phyloP scores from a whole-genome alignment of 2,329 filamentous ascomycete species.

The Trichoderma pleuroti region DNA sequence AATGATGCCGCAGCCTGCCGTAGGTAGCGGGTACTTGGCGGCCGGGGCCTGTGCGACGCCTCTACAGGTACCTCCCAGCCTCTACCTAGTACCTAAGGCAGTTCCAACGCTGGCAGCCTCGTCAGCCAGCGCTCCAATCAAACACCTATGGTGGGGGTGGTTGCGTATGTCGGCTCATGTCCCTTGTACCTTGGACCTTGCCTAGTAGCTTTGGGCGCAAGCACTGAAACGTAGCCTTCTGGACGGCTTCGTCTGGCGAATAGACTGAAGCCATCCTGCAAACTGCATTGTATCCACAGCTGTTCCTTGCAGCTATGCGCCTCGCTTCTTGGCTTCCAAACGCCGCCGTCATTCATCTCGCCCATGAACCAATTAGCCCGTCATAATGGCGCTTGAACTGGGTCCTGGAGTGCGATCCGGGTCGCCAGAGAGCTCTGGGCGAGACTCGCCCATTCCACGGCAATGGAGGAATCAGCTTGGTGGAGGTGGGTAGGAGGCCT shows the following conservation, averaged over 20 bases:
- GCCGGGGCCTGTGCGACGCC: not conserved
- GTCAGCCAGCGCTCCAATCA: conserved; percentile 6
- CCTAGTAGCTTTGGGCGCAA: not conserved
- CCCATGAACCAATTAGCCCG: conserved; percentile 23
- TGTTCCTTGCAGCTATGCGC: conserved; percentile 13
- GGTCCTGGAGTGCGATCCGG: conserved; percentile 53
- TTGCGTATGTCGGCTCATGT: not conserved
- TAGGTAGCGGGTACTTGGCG: not conserved
- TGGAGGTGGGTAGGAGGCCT: conserved; percentile 57
- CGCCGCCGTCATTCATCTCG: conserved; percentile 4
- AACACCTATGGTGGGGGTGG: conserved; percentile 13
- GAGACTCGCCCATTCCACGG: conserved; percentile 69
- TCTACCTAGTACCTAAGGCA: too few species aligned
- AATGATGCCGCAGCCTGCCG: not conserved
- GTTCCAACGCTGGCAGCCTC: not conserved
- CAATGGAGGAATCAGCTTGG: conserved; percentile 75
- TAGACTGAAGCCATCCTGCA: conserved; percentile 4
- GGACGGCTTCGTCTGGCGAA: conserved; percentile 10
- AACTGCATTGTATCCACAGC: not conserved
- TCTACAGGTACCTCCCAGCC: not conserved
- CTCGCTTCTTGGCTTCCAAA: conserved; percentile 1
- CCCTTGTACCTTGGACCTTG: not conserved
- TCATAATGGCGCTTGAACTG: conserved; percentile 62
- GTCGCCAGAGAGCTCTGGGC: conserved; percentile 82
- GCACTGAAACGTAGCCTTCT: conserved; percentile 20